These are phyloP conservation scores for Tetrapisispora nanseiensis DNA, from an alignment of 805 yeast species.

Conservation along the genomic window DNA sequence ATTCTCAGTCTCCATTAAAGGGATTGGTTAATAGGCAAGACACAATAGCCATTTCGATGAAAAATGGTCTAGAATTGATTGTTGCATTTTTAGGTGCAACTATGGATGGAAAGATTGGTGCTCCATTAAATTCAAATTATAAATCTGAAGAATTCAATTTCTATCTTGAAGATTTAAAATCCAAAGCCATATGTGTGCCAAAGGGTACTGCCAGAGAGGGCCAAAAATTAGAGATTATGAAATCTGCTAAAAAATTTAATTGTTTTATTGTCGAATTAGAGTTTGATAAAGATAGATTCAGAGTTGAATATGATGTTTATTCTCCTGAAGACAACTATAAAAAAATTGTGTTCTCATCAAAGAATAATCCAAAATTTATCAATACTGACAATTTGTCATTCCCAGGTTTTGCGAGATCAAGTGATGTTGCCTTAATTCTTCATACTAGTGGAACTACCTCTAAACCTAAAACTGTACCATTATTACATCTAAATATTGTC, in stretches of 20 bases:
- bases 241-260: slow-evolving; percentile 40
- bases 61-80: slow-evolving; percentile 51
- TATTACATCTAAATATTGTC: slow-evolving; percentile 54
- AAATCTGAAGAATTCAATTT: slow-evolving; percentile 54
- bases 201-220: slow-evolving; percentile 34
- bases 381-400: slow-evolving; percentile 23
- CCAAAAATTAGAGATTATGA: slow-evolving; percentile 34
- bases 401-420: slow-evolving; percentile 37
- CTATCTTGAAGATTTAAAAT: slow-evolving; percentile 50
- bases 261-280: slow-evolving; percentile 45
- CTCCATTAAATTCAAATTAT: slow-evolving; percentile 60
- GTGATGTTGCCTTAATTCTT: slow-evolving; percentile 52
- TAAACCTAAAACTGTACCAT: slow-evolving; percentile 65
- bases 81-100: slow-evolving; percentile 49
- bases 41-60: slow-evolving; percentile 50
- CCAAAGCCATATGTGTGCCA: slow-evolving; percentile 50
- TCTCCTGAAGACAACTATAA: slow-evolving; percentile 22
- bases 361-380: slow-evolving; percentile 22
- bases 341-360: slow-evolving; percentile 18
- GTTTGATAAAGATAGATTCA: slow-evolving; percentile 33
- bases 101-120: slow-evolving; percentile 48
- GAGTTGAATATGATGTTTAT: slow-evolving; percentile 35
- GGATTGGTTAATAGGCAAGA: slow-evolving; percentile 30
- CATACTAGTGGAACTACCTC: slow-evolving; percentile 76
- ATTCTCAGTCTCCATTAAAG: slow-evolving; percentile 35